Percentiles rank a stretch among this genome's conserved stretches.
Evolutionary conservation across 2,329 filamentous ascomycete genomes (phyloP).

Genomic region (Penicillium sp.): DNA sequence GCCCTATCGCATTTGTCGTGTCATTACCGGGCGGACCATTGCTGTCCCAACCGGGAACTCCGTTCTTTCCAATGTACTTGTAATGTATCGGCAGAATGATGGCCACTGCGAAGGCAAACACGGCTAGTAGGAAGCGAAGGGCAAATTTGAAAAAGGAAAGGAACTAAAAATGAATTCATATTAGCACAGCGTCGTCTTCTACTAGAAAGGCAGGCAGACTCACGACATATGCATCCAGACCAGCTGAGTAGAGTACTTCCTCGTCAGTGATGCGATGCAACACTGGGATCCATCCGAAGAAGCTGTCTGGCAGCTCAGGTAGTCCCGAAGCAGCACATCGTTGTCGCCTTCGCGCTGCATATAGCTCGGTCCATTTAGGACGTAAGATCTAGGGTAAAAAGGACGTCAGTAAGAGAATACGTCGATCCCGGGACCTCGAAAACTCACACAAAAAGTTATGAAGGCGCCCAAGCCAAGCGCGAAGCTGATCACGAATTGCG

Average conservation of each 20-base stretch:
- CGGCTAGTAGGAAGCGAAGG: slow-evolving; percentile 76
- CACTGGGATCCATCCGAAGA: slow-evolving; percentile 91
- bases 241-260: slow-evolving; percentile 85
- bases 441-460: slow-evolving; percentile 51
- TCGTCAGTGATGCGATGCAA: slow-evolving; percentile 85
- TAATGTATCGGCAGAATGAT: slow-evolving; percentile 87
- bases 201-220: slow-evolving; percentile 32
- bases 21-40: slow-evolving; percentile 30
- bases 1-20: slow-evolving; percentile 32
- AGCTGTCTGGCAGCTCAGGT: slow-evolving; percentile 78
- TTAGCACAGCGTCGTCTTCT: slow-evolving; percentile 10
- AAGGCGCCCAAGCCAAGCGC: slow-evolving; percentile 49
- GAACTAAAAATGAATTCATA: slow-evolving; percentile 57
- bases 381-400: slow-evolving; percentile 67
- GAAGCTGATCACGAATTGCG: slow-evolving; percentile 50
- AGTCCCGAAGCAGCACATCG: slow-evolving; percentile 67
- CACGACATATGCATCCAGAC: slow-evolving; percentile 91
- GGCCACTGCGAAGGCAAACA: slow-evolving; percentile 78
- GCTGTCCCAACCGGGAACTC: slow-evolving; percentile 43
- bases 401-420: slow-evolving; percentile 13
- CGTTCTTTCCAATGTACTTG: slow-evolving; percentile 58
- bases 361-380: slow-evolving; percentile 88
- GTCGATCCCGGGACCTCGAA: background rate
- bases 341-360: slow-evolving; percentile 83
- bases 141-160: slow-evolving; percentile 96